These are phyloP conservation scores for Petrea volubilis DNA, from an alignment of 257 asterid genomes.

Conservation along the genomic window DNA sequence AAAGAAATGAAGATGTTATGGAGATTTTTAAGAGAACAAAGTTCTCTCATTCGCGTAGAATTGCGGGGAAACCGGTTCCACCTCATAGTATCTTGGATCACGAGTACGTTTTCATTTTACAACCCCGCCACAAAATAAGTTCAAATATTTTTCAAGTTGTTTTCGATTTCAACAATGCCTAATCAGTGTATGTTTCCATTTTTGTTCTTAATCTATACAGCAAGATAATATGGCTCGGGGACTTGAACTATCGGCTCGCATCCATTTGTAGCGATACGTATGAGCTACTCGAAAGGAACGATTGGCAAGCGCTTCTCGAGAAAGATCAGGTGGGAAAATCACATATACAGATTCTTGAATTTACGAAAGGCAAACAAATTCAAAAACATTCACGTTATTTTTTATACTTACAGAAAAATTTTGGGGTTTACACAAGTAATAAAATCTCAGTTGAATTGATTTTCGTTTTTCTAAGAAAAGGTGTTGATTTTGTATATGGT, in stretches of 20 bases:
- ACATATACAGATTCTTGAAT: not conserved
- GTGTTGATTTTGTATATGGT: not conserved
- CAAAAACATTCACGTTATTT: no score
- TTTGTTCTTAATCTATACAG: constrained; percentile 32
- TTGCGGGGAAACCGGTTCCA: constrained; percentile 27
- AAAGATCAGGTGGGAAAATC: constrained; percentile 68
- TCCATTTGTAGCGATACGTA: constrained; percentile 36
- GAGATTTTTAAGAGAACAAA: constrained; percentile 65
- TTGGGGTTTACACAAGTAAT: no score
- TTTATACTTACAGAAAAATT: no score
- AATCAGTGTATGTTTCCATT: not conserved
- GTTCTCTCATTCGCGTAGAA: constrained; percentile 36
- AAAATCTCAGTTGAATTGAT: no score
- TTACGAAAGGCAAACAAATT: not conserved
- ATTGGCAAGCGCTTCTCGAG: constrained; percentile 69
- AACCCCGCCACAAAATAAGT: no score
- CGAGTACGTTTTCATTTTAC: constrained; percentile 45
- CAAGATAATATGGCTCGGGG: constrained; percentile 88
- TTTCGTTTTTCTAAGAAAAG: not conserved
- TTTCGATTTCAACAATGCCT: not conserved
- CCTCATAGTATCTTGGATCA: constrained; percentile 60
- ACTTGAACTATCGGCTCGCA: constrained; percentile 79
- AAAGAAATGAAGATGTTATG: constrained; percentile 61
- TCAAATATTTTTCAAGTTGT: not conserved
- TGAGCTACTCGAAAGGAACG: constrained; percentile 50